A percentile compares a stretch with the other conserved stretches of the same genome.
These are phyloP conservation scores for Aspergillus homomorphus DNA, from an alignment of 495 filamentous ascomycete genomes.

Conservation along the genomic window DNA sequence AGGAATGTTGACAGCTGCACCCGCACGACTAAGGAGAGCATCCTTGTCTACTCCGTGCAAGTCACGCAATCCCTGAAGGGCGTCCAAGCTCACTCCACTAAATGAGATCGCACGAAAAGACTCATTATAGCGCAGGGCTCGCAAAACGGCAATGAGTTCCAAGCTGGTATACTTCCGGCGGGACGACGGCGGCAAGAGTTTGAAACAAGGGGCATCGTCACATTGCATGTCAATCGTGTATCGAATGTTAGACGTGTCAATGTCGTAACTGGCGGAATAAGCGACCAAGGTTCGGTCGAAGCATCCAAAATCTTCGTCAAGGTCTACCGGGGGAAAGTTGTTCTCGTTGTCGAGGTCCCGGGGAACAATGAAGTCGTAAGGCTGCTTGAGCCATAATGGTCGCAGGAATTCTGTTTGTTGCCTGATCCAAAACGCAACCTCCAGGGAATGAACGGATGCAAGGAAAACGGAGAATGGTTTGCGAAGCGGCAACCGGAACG, in stretches of 20 bases:
- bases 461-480: conserved; percentile 64
- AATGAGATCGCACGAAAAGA: conserved; percentile 86
- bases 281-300: conserved; percentile 82
- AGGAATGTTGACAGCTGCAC: conserved; percentile 54
- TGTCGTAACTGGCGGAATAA: conserved; percentile 76
- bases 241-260: conserved; percentile 67
- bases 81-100: conserved; percentile 66
- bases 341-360: conserved; percentile 58
- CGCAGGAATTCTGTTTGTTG: conserved; percentile 73
- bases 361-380: conserved; percentile 62
- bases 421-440: conserved; percentile 72
- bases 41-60: conserved; percentile 61
- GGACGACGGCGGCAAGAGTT: conserved; percentile 64
- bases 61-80: conserved; percentile 61
- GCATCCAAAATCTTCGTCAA: conserved; percentile 72
- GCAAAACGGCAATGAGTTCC: conserved; percentile 82
- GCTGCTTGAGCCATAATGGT: conserved; percentile 75
- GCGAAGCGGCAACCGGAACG: conserved; percentile 72
- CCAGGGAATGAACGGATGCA: conserved; percentile 72
- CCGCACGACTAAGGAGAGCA: conserved; percentile 54
- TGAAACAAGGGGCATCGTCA: conserved; percentile 80
- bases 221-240: conserved; percentile 75
- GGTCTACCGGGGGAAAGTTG: conserved; percentile 57
- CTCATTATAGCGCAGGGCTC: conserved; percentile 88
- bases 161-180: conserved; percentile 60